Evolutionary conservation across 1,139 yeast species (phyloP).

Genomic region (Barnettozyma hawaiiensis): DNA sequence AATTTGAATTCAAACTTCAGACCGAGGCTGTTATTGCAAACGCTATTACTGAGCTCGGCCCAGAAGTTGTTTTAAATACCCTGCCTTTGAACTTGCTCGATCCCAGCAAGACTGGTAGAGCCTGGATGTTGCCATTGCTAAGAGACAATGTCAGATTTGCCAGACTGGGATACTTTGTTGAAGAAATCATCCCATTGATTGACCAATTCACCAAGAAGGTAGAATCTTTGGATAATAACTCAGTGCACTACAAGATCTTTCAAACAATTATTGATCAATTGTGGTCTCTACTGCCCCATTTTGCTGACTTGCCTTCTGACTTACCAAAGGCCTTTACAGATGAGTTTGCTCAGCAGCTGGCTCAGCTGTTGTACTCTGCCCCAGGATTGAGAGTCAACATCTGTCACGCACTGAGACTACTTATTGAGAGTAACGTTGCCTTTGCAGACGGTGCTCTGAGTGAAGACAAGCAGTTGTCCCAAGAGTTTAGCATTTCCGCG

Average conservation of each 20-base stretch:
- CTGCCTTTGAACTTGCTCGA: conserved; percentile 73
- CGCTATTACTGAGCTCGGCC: conserved; percentile 77
- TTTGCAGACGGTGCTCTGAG: conserved; percentile 56
- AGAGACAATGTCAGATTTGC: conserved; percentile 82
- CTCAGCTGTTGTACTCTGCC: conserved; percentile 69
- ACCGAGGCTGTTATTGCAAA: conserved; percentile 79
- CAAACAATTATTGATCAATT: conserved; percentile 83
- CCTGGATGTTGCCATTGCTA: conserved; percentile 90
- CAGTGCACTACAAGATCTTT: conserved; percentile 68
- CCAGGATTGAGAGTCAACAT: conserved; percentile 72
- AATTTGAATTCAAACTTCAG: conserved; percentile 67
- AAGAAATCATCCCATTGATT: conserved; percentile 61
- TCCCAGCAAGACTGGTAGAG: conserved; percentile 65
- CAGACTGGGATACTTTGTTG: conserved; percentile 55
- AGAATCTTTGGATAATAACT: conserved; percentile 37
- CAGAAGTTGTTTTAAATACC: conserved; percentile 66
- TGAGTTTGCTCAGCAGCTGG: conserved; percentile 68
- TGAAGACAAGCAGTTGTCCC: conserved; percentile 52
- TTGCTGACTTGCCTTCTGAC: conserved; percentile 83
- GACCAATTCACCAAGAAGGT: conserved; percentile 46
- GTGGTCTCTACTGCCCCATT: conserved; percentile 88
- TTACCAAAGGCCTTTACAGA: conserved; percentile 58
- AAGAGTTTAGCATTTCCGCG: conserved; percentile 52
- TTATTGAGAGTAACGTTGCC: conserved; percentile 72
- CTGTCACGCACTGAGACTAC: conserved; percentile 71